These are phyloP conservation scores for Oryza australiensis DNA, from an alignment of 176 grass and related monocot genomes.

Conservation along the genomic window DNA sequence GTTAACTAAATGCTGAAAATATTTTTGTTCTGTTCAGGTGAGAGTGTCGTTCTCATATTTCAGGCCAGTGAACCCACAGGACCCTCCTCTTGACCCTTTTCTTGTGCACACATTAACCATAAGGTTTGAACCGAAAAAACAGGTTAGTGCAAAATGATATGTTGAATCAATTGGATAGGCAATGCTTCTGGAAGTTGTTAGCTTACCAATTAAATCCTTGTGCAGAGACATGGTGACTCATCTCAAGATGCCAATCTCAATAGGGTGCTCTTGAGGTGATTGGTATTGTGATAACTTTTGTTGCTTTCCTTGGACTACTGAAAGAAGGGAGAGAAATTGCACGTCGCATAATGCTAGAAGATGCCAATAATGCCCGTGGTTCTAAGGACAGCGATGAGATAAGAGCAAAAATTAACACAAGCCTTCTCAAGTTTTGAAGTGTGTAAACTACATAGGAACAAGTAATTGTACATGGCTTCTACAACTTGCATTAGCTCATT, in stretches of 20 bases:
- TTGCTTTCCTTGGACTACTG: too few species aligned
- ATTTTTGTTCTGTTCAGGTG: slow-evolving; percentile 54
- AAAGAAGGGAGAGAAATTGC: too few species aligned
- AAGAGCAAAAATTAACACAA: too few species aligned
- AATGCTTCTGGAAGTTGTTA: neutral
- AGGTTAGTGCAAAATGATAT: slow-evolving; percentile 52
- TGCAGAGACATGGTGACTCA: slow-evolving; percentile 80
- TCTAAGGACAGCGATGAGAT: too few species aligned
- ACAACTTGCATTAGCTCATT: too few species aligned
- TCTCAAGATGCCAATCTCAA: slow-evolving; percentile 32
- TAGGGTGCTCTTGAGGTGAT: too few species aligned
- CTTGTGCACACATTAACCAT: slow-evolving; percentile 99
- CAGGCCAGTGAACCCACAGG: slow-evolving; percentile 83
- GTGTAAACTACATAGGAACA: too few species aligned
- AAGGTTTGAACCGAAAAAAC: slow-evolving; percentile 93
- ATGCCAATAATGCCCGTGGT: too few species aligned
- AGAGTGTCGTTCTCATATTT: slow-evolving; percentile 98
- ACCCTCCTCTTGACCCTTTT: slow-evolving; percentile 94
- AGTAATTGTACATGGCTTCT: too few species aligned
- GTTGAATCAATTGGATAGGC: neutral
- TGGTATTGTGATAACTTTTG: too few species aligned
- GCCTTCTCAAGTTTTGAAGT: too few species aligned
- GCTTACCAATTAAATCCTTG: slow-evolving; percentile 32
- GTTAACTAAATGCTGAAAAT: neutral
- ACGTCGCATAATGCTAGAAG: too few species aligned